These are phyloP conservation scores for Bruguiera parviflora DNA, from an alignment of 345 rosid genomes.

Conservation along the genomic window DNA sequence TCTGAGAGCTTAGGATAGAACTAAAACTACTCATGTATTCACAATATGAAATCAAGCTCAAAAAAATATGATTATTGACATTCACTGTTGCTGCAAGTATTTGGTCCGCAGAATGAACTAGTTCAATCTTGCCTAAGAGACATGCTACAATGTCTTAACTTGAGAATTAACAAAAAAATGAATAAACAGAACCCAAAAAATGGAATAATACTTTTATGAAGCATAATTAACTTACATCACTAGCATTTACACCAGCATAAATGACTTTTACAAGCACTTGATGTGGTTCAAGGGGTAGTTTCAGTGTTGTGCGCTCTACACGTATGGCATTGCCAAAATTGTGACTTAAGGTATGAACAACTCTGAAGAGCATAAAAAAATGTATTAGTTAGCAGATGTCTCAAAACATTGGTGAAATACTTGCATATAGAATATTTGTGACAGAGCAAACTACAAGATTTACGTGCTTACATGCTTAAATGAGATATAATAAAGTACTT, in stretches of 20 bases:
- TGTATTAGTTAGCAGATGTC: constrained; percentile 10
- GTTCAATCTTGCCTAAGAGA: constrained; percentile 3
- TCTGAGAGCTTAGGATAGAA: background rate
- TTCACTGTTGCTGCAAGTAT: background rate
- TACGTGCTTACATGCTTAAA: background rate
- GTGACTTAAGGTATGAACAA: constrained; percentile 84
- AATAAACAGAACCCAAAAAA: background rate
- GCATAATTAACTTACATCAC: constrained; percentile 79
- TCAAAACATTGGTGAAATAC: constrained; percentile 2
- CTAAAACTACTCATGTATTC: background rate
- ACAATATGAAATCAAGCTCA: background rate
- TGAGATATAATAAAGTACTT: background rate
- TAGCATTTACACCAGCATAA: constrained; percentile 96
- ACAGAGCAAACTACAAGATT: background rate
- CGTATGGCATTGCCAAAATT: constrained; percentile 81
- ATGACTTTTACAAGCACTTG: constrained; percentile 80
- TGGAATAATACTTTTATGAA: constrained; percentile 3
- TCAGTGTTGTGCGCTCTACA: constrained; percentile 44
- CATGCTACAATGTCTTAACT: background rate
- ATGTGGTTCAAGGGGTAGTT: constrained; percentile 62
- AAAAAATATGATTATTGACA: background rate
- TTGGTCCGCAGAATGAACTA: constrained; percentile 4
- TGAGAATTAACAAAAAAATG: background rate
- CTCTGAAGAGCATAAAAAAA: constrained; percentile 43
- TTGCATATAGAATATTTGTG: background rate